These are phyloP conservation scores for Pythium aquatile DNA, from an alignment of 352 stramenopile genomes.

Conservation along the genomic window DNA sequence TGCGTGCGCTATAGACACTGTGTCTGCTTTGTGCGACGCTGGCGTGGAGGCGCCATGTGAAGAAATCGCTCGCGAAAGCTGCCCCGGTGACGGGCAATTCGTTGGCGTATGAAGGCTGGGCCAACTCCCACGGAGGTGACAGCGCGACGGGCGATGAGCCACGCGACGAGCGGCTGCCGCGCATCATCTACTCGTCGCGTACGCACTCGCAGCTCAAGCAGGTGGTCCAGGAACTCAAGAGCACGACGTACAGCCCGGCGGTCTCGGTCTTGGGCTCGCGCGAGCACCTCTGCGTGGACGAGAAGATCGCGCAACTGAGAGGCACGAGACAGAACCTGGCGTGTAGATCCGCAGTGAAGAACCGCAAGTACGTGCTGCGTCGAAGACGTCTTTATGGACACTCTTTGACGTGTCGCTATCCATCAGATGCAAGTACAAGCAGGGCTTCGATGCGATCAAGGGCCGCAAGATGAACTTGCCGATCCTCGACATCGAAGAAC, in stretches of 20 bases:
- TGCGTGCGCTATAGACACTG: conserved; percentile 74
- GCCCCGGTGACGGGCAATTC: conserved; percentile 2
- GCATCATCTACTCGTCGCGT: conserved; percentile 98
- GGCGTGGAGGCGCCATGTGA: conserved; percentile 88
- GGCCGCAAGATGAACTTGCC: conserved; percentile 51
- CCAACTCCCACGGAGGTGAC: conserved; percentile 20
- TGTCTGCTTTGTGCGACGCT: conserved; percentile 95
- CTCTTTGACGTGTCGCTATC: background rate
- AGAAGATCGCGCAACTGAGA: conserved; percentile 87
- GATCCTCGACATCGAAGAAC: conserved; percentile 99
- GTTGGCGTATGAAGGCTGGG: conserved; percentile 52
- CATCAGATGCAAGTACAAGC: conserved; percentile 72
- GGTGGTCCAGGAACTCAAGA: conserved; percentile 96
- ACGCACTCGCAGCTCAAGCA: conserved; percentile 99
- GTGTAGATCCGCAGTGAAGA: conserved; percentile 84
- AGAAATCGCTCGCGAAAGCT: conserved; percentile 41
- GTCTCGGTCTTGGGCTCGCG: conserved; percentile 92
- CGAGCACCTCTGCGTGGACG: conserved; percentile 97
- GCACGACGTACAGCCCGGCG: conserved; percentile 90
- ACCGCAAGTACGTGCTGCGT: conserved; percentile 66
- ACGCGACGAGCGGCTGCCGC: conserved; percentile 51
- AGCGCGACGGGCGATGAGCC: conserved; percentile 22
- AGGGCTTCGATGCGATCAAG: conserved; percentile 67
- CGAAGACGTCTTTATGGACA: too few relatives aligned
- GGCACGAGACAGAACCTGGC: conserved; percentile 87